Evolutionary conservation across 805 yeast species (phyloP).

Genomic region (Sungouiozyma intestinalis): DNA sequence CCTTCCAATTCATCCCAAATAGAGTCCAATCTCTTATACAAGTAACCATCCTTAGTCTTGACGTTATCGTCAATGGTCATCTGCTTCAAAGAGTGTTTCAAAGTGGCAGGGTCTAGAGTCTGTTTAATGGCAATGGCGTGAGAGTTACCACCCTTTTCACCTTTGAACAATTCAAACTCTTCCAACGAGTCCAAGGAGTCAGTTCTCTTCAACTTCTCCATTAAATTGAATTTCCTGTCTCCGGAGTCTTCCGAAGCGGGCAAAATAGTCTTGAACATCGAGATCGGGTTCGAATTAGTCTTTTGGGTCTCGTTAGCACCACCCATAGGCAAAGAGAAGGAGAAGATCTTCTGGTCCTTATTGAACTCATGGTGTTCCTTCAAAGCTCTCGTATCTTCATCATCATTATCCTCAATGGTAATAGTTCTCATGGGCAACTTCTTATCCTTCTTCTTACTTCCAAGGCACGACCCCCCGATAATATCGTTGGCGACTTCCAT

Average conservation of each 20-base stretch:
- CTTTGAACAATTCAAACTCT: conserved; percentile 48
- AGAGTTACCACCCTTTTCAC: conserved; percentile 49
- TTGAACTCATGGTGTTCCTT: conserved; percentile 5
- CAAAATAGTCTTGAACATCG: conserved; percentile 11
- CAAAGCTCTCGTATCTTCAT: conserved; percentile 8
- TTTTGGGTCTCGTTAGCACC: conserved; percentile 11
- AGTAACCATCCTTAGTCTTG: conserved; percentile 20
- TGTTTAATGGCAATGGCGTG: conserved; percentile 61
- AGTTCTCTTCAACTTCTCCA: conserved; percentile 35
- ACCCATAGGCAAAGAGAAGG: conserved; percentile 33
- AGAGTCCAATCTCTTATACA: conserved; percentile 25
- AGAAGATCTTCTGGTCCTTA: conserved; percentile 26
- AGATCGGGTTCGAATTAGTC: conserved; percentile 3
- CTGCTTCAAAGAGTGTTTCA: conserved; percentile 17
- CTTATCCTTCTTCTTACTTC: background rate
- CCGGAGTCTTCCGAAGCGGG: conserved; percentile 7
- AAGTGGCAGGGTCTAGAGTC: conserved; percentile 41
- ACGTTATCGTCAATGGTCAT: conserved; percentile 15
- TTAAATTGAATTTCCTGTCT: conserved; percentile 11
- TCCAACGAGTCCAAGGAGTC: conserved; percentile 51
- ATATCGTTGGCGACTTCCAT: conserved; percentile 7
- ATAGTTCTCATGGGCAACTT: conserved; percentile 2
- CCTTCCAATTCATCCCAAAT: conserved; percentile 60
- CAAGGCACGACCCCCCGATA: conserved; percentile 10
- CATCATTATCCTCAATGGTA: conserved; percentile 7